A percentile compares a stretch with the other conserved stretches of the same genome.
phyloP scores from a whole-genome alignment of 2,329 filamentous ascomycete species.

The Ophiosphaerella narmari region DNA sequence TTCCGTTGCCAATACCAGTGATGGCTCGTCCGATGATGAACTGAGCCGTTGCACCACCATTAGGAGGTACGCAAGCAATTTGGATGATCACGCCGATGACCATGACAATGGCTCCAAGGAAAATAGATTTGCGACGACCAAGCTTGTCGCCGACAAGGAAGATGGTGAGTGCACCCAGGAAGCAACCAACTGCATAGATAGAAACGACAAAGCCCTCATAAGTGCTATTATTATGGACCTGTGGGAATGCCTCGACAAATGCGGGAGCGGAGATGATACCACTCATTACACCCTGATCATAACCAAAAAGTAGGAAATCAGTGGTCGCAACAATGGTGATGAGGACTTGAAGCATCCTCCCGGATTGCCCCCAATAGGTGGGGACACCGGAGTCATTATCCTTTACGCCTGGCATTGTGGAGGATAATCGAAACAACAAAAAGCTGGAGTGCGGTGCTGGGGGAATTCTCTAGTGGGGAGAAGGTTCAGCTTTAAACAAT shows the following conservation, averaged over 20 bases:
- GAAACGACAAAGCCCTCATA: conserved; percentile 54
- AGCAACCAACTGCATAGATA: conserved; percentile 57
- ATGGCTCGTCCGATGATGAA: conserved; percentile 58
- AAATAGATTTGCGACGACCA: conserved; percentile 50
- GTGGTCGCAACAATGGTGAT: conserved; percentile 52
- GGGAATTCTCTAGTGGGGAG: conserved; percentile 22
- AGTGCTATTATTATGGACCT: conserved; percentile 42
- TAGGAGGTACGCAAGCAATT: conserved; percentile 32
- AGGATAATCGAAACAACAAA: conserved; percentile 15
- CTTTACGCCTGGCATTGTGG: conserved; percentile 31
- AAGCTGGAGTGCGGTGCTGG: conserved; percentile 28
- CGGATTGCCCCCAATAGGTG: conserved; percentile 38
- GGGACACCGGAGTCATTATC: conserved; percentile 30
- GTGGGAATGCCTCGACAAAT: conserved; percentile 44
- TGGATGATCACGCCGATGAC: conserved; percentile 50
- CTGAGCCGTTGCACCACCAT: conserved; percentile 48
- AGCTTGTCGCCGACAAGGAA: conserved; percentile 47
- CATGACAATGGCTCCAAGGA: conserved; percentile 49
- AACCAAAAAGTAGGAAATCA: conserved; percentile 56
- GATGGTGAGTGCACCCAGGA: conserved; percentile 48
- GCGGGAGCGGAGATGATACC: conserved; percentile 47
- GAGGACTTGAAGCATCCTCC: conserved; percentile 35
- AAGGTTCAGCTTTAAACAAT: conserved; percentile 31
- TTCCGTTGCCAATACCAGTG: conserved; percentile 59
- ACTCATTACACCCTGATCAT: conserved; percentile 51